Base-by-base conservation (phyloP, 1,284 basidiomycete genomes). In the Mycena citricolor region DNA sequence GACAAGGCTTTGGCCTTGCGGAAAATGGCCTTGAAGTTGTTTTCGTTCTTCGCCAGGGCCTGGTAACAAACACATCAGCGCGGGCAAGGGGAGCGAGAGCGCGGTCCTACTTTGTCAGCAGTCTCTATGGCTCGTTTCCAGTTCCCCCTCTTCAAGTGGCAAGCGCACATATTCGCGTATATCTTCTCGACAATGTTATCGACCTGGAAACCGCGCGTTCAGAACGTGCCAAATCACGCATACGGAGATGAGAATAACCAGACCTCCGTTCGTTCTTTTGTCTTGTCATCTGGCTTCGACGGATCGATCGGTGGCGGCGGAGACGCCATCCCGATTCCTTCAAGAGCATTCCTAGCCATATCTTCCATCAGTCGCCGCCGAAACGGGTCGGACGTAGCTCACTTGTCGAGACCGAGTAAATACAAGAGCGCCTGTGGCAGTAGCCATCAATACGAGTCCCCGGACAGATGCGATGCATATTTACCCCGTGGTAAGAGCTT, bases 131-230 rank as follows among this genome's bases (percentile, higher is more conserved):
- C 83, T 10, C 88, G 78, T 57, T 79, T 76, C 82, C 83, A 90
- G 58, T 88, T 90, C 36, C 70, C 66, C 35, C 76, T 76, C 64
- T 86, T 89, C 54, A 90, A 65, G 59, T 90, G 84, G 55, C 85
- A 88, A 4, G 85, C 85, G 4, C 82, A 77, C 83, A 86, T 85
- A 47, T 90, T 90, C 4, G 82, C 76, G 54, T 90, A 86, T 31
- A 90, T 79, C 67, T 86, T 90, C 63, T 86, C 86, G 20, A 87
- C 60, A 32, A 88, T 70, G 16, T 80, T 69, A 59, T 90, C 86
- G 11, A 79, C 71, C 88, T 90, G 46, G n/a, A n/a, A n/a, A n/a
- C n/a, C n/a, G n/a, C n/a, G n/a, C n/a, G n/a, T 20, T 6, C 42
- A 12, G 24, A n/a, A 26, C 8, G 22, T 7, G 13, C 25, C 38